A percentile compares a stretch with the other conserved stretches of the same genome.
phyloP scores from a whole-genome alignment of 2,329 filamentous ascomycete genomes.

The Cladosporium phlei region DNA sequence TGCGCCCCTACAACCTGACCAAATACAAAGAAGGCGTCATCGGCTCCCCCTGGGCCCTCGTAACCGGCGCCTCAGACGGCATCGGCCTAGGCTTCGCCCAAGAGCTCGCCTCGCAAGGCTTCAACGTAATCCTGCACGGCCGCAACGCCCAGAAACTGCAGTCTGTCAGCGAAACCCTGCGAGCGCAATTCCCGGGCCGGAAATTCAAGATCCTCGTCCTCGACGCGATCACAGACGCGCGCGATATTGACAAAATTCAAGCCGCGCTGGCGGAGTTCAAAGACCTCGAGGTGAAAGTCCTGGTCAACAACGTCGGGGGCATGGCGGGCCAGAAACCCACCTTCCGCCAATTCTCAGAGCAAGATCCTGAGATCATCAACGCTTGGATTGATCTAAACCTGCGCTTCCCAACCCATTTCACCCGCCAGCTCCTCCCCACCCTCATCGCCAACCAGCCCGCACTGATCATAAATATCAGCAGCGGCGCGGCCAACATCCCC shows the following conservation, averaged over 20 bases:
- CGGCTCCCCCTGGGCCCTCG: conserved; percentile 38
- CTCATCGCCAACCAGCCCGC: conserved; percentile 37
- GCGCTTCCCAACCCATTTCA: conserved; percentile 46
- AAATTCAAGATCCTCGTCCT: conserved; percentile 39
- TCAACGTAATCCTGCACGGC: conserved; percentile 53
- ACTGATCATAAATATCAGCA: conserved; percentile 48
- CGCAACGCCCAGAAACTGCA: conserved; percentile 46
- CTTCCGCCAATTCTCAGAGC: neutral
- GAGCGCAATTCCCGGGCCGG: conserved; percentile 35
- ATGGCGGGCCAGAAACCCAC: conserved; percentile 5
- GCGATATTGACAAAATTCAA: conserved; percentile 25
- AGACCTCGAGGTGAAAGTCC: conserved; percentile 43
- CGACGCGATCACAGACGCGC: conserved; percentile 35
- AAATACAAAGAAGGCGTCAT: conserved; percentile 19
- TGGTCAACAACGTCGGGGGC: conserved; percentile 54
- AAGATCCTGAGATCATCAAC: neutral
- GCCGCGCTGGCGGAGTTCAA: conserved; percentile 19
- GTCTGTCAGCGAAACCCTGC: conserved; percentile 35
- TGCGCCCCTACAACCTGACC: conserved; percentile 22
- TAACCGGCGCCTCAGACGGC: conserved; percentile 51
- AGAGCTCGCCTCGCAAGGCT: conserved; percentile 46
- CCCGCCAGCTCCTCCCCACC: conserved; percentile 40
- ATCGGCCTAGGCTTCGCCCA: conserved; percentile 47
- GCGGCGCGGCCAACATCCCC: conserved; percentile 37
- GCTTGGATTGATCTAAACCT: conserved; percentile 41